Percentiles rank a stretch among this genome's conserved stretches.
Evolutionary conservation across 192 early-diverging fungal genomes (phyloP).

Genomic region (Phycomyces blakesleeanus): DNA sequence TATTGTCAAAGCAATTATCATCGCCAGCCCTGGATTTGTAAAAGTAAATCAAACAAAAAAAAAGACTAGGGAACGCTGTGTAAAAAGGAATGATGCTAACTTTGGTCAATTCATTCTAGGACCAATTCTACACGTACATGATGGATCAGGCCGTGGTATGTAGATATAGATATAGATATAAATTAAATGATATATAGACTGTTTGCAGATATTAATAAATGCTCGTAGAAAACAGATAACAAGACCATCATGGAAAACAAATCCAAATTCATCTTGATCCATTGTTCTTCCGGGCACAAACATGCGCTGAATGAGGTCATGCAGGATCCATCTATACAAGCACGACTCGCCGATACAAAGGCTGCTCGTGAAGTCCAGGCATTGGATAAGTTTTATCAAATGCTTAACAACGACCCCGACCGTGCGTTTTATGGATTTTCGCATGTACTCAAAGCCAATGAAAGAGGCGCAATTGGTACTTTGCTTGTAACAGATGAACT

Average conservation of each 20-base stretch:
- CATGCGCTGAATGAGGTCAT: constrained; percentile 93
- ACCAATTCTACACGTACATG: constrained; percentile 84
- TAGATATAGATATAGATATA: too few relatives aligned
- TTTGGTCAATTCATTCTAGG: too few relatives aligned
- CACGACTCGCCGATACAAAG: constrained; percentile 87
- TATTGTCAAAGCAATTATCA: constrained; percentile 91
- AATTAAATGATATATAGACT: not conserved
- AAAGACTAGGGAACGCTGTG: not conserved
- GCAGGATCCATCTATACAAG: constrained; percentile 75
- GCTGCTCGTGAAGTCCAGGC: constrained; percentile 79
- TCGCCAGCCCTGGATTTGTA: constrained; percentile 95
- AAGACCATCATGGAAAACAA: constrained; percentile 80
- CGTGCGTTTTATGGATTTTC: constrained; percentile 90
- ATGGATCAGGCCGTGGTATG: constrained; percentile 74
- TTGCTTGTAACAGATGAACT: constrained; percentile 91
- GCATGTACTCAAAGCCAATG: constrained; percentile 81
- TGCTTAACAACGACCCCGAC: constrained; percentile 85
- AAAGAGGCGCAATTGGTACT: constrained; percentile 80
- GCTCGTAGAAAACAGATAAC: constrained; percentile 68
- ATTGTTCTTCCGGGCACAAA: constrained; percentile 95
- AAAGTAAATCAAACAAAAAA: constrained; percentile 55
- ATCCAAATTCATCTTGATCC: constrained; percentile 83
- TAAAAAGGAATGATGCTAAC: too few relatives aligned
- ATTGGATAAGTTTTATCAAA: constrained; percentile 83
- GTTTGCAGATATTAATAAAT: not conserved